Base-by-base conservation (phyloP, 2,329 filamentous ascomycete species). In the Periglandula ipomoeae region DNA sequence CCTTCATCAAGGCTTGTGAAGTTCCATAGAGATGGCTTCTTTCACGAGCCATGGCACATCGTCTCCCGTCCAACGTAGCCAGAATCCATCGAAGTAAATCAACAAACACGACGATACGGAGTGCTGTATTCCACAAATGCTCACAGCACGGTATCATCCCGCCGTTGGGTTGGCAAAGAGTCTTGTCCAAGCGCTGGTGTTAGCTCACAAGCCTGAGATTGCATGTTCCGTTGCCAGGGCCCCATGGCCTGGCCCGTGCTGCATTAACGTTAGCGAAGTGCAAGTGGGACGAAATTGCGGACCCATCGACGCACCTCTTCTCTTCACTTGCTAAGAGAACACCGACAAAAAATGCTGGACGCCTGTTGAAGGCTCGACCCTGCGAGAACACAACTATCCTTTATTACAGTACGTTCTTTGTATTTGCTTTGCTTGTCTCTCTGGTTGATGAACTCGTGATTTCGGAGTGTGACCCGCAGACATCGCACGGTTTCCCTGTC, bases 211-310 rank as follows among this genome's bases (percentile, higher is more conserved):
- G n/a, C 40, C 22, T 22, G 27, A 46, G 34, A 46, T 46, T 46
- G 44, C 34, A 46, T 22, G 32, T 45, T 42, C 23, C 44, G 22
- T 39, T 41, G 24, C 34, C 45, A 20, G 46, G 45, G 20, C 19
- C 37, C 45, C 45, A 22, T 47, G 37, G 15, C 17, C 27, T 47
- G 46, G 46, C 27, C 27, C 46, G 38, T 35, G 38, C 26, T 32
- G 46, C 38, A 32, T 47, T 42, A 45, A 46, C 40, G 30, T 54
- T 58, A 57, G 55, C 55, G 49, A 45, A 30, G 56, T 58, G 53
- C 27, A 46, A 42, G 55, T 59, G 56, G 58, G 56, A 40, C 52
- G 53, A 57, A 55, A 56, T 58, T 58, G 49, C 54, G 50, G 53
- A 46, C 51, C 47, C 50, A 46, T 48, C 40, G 37, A 53, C 55